Conservation (phyloP, 2,329 filamentous ascomycete genomes). For the Aspergillus transmontanensis region DNA sequence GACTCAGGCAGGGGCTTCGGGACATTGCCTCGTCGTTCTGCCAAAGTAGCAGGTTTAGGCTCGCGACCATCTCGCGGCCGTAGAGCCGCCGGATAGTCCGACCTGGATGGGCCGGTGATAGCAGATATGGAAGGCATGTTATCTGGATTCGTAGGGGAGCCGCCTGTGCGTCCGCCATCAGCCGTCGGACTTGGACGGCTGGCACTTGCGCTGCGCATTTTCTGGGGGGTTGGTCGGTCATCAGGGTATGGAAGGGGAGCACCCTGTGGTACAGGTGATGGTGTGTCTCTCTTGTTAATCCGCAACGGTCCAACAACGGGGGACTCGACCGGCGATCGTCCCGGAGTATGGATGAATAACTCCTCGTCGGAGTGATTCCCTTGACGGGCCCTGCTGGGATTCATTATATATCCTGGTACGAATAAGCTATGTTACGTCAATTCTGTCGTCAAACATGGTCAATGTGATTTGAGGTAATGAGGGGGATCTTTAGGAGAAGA, state of each 20-base stretch:
- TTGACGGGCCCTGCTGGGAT: constrained; percentile 51
- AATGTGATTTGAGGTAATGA: not conserved
- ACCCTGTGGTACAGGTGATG: constrained; percentile 54
- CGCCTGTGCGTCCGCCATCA: constrained; percentile 23
- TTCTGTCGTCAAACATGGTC: not conserved
- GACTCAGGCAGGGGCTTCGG: constrained; percentile 84
- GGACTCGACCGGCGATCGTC: constrained; percentile 57
- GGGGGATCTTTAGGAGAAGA: not conserved
- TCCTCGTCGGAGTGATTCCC: constrained; percentile 79
- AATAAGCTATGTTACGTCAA: not conserved
- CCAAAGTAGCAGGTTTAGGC: constrained; percentile 63
- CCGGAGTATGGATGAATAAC: constrained; percentile 62
- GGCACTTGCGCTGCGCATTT: constrained; percentile 33
- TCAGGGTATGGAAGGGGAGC: constrained; percentile 73
- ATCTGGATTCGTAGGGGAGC: constrained; percentile 23
- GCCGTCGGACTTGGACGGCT: constrained; percentile 31
- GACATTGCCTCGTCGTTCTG: constrained; percentile 73
- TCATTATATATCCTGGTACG: constrained; percentile 39
- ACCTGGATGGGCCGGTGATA: constrained; percentile 31
- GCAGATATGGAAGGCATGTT: constrained; percentile 30
- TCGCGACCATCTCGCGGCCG: constrained; percentile 53
- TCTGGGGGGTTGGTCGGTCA: constrained; percentile 53
- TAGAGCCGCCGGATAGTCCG: constrained; percentile 44
- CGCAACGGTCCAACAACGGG: constrained; percentile 81
- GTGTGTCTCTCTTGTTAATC: constrained; percentile 77